Base-by-base conservation (phyloP, 2,329 filamentous ascomycete species). In the Blastomyces silverae region DNA sequence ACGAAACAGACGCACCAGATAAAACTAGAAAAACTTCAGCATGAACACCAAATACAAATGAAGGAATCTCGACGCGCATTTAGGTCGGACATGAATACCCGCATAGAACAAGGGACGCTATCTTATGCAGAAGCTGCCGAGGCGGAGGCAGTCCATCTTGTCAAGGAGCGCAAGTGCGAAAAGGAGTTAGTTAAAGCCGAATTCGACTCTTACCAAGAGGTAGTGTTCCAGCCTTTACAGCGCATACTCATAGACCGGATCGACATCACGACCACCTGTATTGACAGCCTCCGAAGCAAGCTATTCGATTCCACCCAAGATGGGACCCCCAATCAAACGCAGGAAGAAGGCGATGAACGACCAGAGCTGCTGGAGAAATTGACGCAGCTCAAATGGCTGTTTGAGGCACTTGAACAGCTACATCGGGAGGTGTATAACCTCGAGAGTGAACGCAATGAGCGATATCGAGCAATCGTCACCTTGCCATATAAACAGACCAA, bases 351-450 rank as follows among this genome's bases (percentile, higher is more conserved):
- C 22, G 93, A 97, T 70, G 93, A 97, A 75, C 88, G 92, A 73
- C 94, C 94, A 0, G 94, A 99, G 76, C 83, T 97, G 0, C 81
- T 97, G 2, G 94, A 99, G 76, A 96, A 96, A 77, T 82, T 99
- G 15, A 97, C 93, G 0, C 84, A 97, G 59, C 82, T 97, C 17
- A 99, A 97, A 73, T 97, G 94, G 92, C 87, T 97, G 10, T 97
- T 97, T 71, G 94, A 99, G 75, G 89, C 90, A 0, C 87, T 92
- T n/a, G 94, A 99, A 77, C 83, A 85, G 58, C 82, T 97, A 10
- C 89, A 97, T 78, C 87, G 90, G 55, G 89, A 91, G 71, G 85
- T 93, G 63, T 96, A 91, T 73, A 90, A 95, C 70, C 80, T 97
- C 13, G 84, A 96, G 44, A 88, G 87, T 25, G 90, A 92, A 74